Conservation (phyloP, 306 rosid genomes). For the Fragaria iinumae region DNA sequence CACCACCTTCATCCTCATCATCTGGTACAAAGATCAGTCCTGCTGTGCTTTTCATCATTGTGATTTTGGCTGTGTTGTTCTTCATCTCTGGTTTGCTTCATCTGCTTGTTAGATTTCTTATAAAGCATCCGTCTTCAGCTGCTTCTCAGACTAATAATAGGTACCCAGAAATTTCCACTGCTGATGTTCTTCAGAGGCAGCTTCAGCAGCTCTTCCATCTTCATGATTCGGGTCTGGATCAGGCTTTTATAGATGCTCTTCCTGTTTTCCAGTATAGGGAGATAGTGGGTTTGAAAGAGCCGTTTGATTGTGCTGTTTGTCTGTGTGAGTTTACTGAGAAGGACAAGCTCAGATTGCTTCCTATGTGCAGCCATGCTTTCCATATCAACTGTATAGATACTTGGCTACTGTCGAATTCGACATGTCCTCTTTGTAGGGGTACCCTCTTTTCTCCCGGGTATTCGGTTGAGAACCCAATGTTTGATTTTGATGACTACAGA, state of each 20-base stretch:
- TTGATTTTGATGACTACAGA: slow-evolving; percentile 69
- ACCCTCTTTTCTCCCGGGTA: slow-evolving; percentile 61
- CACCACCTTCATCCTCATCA: slow-evolving; percentile 44
- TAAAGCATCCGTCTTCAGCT: slow-evolving; percentile 70
- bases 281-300: slow-evolving; percentile 85
- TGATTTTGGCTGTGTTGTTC: slow-evolving; percentile 82
- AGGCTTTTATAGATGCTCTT: slow-evolving; percentile 92
- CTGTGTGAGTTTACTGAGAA: slow-evolving; percentile 78
- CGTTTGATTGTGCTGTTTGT: slow-evolving; percentile 96
- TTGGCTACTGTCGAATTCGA: slow-evolving; percentile 89
- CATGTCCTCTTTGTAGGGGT: slow-evolving; percentile 95
- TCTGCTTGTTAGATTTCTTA: slow-evolving; percentile 88
- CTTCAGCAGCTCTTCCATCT: slow-evolving; percentile 93
- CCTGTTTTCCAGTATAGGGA: slow-evolving; percentile 94
- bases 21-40: slow-evolving; percentile 85
- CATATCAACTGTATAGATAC: slow-evolving; percentile 92
- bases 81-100: slow-evolving; percentile 96
- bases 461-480: slow-evolving; percentile 70
- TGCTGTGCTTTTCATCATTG: slow-evolving; percentile 91
- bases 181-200: slow-evolving; percentile 94
- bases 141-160: slow-evolving; percentile 57
- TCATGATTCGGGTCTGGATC: slow-evolving; percentile 96
- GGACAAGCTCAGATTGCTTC: slow-evolving; percentile 89
- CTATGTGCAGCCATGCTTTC: slow-evolving; percentile 96
- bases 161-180: slow-evolving; percentile 66